Evolutionary conservation across 2,329 filamentous ascomycete species (phyloP).

Genomic region (Setomelanomma holmii): DNA sequence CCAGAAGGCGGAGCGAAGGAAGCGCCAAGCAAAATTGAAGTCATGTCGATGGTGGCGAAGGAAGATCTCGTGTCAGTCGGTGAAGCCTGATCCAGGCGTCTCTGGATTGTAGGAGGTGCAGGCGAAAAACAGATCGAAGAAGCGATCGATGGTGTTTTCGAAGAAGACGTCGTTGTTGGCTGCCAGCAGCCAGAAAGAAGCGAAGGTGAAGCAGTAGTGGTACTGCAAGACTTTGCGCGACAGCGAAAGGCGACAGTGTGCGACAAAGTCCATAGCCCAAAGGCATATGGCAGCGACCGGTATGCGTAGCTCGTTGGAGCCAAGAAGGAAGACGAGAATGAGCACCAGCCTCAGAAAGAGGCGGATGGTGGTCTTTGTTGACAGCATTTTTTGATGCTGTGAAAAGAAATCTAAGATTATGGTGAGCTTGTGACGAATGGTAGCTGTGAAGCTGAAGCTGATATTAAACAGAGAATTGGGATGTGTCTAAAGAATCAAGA

Average conservation of each 20-base stretch:
- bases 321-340: slow-evolving; percentile 3
- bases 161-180: slow-evolving; percentile 16
- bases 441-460: no score
- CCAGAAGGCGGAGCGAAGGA: background rate
- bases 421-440: no score
- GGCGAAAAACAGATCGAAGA: slow-evolving; percentile 10
- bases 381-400: slow-evolving; percentile 13
- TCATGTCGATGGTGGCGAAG: slow-evolving; percentile 4
- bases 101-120: slow-evolving; percentile 6
- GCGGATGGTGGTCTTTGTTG: slow-evolving; percentile 2
- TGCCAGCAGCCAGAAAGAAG: slow-evolving; percentile 13
- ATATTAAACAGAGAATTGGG: no score
- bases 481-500: no score
- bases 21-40: slow-evolving; percentile 2
- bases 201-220: slow-evolving; percentile 8
- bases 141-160: slow-evolving; percentile 11
- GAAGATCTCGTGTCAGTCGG: slow-evolving; percentile 11
- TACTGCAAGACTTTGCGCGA: background rate
- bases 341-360: slow-evolving; percentile 13
- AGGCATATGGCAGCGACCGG: slow-evolving; percentile 5
- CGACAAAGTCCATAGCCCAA: slow-evolving; percentile 14
- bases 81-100: slow-evolving; percentile 15
- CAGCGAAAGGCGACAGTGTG: slow-evolving; percentile 1
- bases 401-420: no score
- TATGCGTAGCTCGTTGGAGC: slow-evolving; percentile 14